These are phyloP conservation scores for Pterula multifida DNA, from an alignment of 1,284 basidiomycete genomes.

Conservation along the genomic window DNA sequence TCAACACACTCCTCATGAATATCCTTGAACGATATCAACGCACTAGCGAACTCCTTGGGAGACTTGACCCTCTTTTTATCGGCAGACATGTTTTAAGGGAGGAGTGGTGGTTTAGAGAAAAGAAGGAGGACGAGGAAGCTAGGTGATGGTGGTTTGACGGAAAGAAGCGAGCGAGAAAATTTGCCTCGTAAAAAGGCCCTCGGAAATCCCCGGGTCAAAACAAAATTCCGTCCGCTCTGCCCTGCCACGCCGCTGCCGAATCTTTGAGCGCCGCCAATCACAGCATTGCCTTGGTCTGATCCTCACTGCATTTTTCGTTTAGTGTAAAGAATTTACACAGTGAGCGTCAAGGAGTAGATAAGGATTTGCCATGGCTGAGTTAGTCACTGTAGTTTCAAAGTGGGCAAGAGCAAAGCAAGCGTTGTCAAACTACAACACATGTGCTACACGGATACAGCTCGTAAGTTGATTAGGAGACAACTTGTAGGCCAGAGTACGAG, in stretches of 20 bases:
- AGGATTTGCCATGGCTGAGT: no score
- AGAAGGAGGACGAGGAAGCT: constrained; percentile 2
- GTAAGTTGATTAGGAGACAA: no score
- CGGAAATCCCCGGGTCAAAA: neutral
- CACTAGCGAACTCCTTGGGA: constrained; percentile 70
- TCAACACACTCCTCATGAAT: constrained; percentile 18
- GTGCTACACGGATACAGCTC: no score
- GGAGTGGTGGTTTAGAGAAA: constrained; percentile 8
- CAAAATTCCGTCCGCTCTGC: neutral
- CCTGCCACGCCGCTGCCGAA: neutral
- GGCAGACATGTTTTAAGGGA: constrained; percentile 1
- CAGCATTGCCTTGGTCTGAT: no score
- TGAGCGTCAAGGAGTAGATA: no score
- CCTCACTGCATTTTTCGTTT: no score
- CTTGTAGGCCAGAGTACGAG: no score
- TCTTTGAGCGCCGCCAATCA: no score
- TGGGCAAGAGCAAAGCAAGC: no score
- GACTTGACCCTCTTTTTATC: constrained; percentile 36
- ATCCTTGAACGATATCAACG: constrained; percentile 19
- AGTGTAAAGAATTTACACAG: no score
- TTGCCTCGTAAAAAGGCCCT: neutral
- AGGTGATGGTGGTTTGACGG: constrained; percentile 6
- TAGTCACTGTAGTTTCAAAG: no score
- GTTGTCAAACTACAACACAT: no score
- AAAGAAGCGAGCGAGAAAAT: constrained; percentile 5